Evolutionary conservation across 2,329 filamentous ascomycete genomes (phyloP).

Genomic region (Cladosporium cucumerinum): DNA sequence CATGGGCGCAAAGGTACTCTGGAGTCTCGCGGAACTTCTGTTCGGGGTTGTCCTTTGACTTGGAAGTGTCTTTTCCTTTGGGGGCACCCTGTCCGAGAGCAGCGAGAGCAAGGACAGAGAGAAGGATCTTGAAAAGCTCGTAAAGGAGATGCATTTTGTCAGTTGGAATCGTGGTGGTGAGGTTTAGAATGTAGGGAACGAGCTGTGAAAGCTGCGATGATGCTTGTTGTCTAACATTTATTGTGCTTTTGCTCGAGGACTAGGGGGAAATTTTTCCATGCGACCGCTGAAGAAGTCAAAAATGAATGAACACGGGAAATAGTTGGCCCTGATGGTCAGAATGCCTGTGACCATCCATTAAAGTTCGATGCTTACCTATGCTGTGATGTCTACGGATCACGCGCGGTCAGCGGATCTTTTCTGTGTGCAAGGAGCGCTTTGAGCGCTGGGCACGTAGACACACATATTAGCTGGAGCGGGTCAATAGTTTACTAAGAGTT

Average conservation of each 20-base stretch:
- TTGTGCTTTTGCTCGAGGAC: neutral
- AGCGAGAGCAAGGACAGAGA: neutral
- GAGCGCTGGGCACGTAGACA: neutral
- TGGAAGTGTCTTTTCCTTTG: neutral
- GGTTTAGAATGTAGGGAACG: neutral
- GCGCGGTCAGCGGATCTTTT: neutral
- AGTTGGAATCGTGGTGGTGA: neutral
- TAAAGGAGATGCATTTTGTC: neutral
- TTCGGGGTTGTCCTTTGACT: neutral
- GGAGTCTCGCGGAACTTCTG: neutral
- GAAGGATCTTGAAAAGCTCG: neutral
- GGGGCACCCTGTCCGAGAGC: neutral
- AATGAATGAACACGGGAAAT: neutral
- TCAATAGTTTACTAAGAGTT: neutral
- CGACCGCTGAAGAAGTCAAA: neutral
- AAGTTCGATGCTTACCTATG: neutral
- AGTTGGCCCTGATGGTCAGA: neutral
- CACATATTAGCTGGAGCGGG: neutral
- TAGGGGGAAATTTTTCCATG: neutral
- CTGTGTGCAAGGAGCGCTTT: neutral
- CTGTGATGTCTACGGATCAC: neutral
- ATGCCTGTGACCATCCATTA: neutral
- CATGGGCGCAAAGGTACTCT: neutral
- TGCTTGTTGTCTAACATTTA: neutral
- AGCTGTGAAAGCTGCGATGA: neutral